phyloP scores from a whole-genome alignment of 768 basidiomycete species.

The Podaxis rugospora region DNA sequence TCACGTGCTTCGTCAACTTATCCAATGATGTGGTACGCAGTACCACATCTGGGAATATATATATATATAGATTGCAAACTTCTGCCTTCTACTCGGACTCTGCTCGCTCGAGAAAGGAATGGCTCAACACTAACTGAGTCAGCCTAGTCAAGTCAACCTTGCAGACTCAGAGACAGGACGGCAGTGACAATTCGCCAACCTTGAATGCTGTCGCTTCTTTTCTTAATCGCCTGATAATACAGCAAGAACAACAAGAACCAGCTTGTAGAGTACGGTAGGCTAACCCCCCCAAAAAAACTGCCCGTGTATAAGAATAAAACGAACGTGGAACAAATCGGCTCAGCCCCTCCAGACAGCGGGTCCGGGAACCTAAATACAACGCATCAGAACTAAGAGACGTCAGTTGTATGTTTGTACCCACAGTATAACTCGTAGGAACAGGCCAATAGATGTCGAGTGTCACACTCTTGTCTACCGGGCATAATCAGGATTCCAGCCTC shows the following conservation, averaged over 20 bases:
- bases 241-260: neutral
- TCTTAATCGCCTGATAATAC: no score
- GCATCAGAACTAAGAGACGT: neutral
- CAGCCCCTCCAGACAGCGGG: slow-evolving; percentile 14
- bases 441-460: slow-evolving; percentile 9
- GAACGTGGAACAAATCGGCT: neutral
- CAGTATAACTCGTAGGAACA: slow-evolving; percentile 20
- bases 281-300: neutral
- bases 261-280: neutral
- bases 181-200: no score
- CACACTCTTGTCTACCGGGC: slow-evolving; percentile 9
- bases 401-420: neutral
- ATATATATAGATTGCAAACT: no score
- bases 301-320: neutral
- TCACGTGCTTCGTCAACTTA: no score
- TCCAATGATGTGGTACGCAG: no score
- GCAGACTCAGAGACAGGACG: no score
- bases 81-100: no score
- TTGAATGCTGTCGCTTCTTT: no score
- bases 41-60: no score
- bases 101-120: no score
- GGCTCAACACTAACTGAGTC: no score
- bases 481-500: neutral
- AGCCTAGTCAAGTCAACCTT: no score
- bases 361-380: slow-evolving; percentile 16